Evolutionary conservation across 106 monocot genomes (phyloP), one percentile per base, ranked within the genome.

Genomic region (Apostasia shenzhenica): DNA sequence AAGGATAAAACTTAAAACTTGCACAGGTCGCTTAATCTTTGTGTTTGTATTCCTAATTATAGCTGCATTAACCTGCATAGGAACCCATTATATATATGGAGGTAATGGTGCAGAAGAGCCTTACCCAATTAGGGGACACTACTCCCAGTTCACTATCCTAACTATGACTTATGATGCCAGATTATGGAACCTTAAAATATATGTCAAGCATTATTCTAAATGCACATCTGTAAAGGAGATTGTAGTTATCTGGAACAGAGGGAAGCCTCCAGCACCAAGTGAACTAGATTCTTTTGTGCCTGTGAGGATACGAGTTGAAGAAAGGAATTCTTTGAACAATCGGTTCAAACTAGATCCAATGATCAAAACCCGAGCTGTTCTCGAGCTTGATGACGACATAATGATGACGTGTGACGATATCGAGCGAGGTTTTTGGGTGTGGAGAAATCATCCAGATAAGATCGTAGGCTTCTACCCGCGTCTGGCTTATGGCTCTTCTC

Each of bases 321-420:
- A 73, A 42, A 60, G 68, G 39, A 91, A 88, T 63, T 86, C 95
- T 55, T 72, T 91, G 80, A 95, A 95, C 49, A 91, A 88, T 66
- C 82, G 95, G 55, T 95, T 95, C 70, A 86, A 78, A 47, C 42
- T 75, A 41, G 95, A 95, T 45, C 68, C 69, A 8, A 40, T 70
- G 54, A 88, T 91, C 75, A 84, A 81, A 71, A 95, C 88, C n/a
- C 66, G 73, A 9, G 95, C 85, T 10, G 83, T 95, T 74, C 76
- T 95, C 12, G 83, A 88, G 67, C 88, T 91, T 40, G 88, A 95
- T 67, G 88, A 91, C 66, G 95, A 91, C 42, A 88, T 88, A 61
- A 88, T 86, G 84, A 85, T 91, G 85, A 80, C 88, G 7, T 95
- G 95, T 55, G 84, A 91, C 74, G 95, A 95, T 70, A 59, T 95